A percentile compares a stretch with the other conserved stretches of the same genome.
Evolutionary conservation across 306 rosid genomes (phyloP).

Genomic region (Crataegus laevigata): DNA sequence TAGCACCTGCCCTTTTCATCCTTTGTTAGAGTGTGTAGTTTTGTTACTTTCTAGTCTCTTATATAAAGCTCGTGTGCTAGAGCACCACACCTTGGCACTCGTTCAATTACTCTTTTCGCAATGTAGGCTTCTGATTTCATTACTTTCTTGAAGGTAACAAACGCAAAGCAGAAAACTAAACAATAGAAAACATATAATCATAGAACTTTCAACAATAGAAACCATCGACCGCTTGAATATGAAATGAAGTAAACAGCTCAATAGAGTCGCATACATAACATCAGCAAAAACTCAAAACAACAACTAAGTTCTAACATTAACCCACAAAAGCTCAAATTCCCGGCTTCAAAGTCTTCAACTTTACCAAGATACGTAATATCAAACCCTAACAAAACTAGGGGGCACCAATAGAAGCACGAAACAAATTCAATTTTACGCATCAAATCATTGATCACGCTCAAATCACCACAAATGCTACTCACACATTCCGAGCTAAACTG

Average conservation of each 20-base stretch:
- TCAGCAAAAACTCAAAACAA: neutral
- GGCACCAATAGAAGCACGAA: neutral
- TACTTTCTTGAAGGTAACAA: neutral
- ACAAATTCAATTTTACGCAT: neutral
- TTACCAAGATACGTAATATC: neutral
- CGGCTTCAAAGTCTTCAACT: conserved; percentile 4
- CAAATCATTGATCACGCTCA: conserved; percentile 5
- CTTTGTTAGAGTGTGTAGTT: neutral
- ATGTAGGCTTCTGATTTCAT: neutral
- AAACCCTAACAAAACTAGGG: neutral
- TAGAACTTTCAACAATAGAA: neutral
- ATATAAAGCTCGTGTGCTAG: neutral
- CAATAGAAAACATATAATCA: neutral
- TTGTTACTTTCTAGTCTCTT: neutral
- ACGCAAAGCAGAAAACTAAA: neutral
- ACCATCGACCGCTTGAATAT: neutral
- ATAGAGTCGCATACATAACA: neutral
- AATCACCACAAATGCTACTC: neutral
- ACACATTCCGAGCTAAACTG: conserved; percentile 7
- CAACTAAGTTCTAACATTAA: neutral
- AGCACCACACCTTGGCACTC: conserved; percentile 8
- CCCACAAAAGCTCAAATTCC: neutral
- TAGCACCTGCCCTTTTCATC: neutral
- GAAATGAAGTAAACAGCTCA: conserved; percentile 6
- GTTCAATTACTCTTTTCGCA: neutral